Percentiles rank a stretch among this genome's conserved stretches.
Conservation (phyloP, 1,284 basidiomycete genomes). For the Exsudoporus floridanus region DNA sequence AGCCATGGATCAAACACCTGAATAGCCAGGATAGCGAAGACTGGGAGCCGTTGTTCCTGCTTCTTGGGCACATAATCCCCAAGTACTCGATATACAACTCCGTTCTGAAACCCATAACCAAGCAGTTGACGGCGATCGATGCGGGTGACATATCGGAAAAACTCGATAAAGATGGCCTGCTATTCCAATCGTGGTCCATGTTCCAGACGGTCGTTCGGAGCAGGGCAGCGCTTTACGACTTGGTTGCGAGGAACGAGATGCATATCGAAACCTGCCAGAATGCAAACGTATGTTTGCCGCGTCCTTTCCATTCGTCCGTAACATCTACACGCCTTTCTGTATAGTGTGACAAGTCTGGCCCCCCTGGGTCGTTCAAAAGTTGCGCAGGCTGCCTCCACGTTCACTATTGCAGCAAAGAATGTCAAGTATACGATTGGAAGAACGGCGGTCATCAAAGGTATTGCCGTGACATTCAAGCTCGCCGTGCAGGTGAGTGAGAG, state of each 20-base stretch:
- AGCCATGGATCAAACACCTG: constrained; percentile 30
- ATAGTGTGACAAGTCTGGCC: constrained; percentile 30
- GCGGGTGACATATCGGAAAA: constrained; percentile 8
- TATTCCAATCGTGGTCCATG: constrained; percentile 21
- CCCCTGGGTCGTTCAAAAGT: constrained; percentile 29
- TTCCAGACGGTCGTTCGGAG: constrained; percentile 23
- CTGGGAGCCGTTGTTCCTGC: constrained; percentile 31
- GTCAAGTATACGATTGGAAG: constrained; percentile 34
- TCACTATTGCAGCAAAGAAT: constrained; percentile 33
- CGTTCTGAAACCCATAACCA: constrained; percentile 19
- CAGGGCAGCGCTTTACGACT: constrained; percentile 15
- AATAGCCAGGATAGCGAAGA: constrained; percentile 22
- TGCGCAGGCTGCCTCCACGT: constrained; percentile 33
- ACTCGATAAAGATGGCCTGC: constrained; percentile 16
- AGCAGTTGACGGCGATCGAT: constrained; percentile 18
- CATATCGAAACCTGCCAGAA: constrained; percentile 32
- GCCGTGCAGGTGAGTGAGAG: constrained; percentile 23
- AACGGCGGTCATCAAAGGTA: constrained; percentile 27
- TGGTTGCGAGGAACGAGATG: constrained; percentile 7
- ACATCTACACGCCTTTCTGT: neutral
- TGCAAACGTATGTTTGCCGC: constrained; percentile 15
- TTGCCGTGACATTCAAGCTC: constrained; percentile 30
- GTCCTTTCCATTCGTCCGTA: neutral
- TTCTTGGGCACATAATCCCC: constrained; percentile 27
- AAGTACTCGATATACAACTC: constrained; percentile 30